Evolutionary conservation across 139 green algal species (phyloP).

Genomic region (Dunaliella primolecta): DNA sequence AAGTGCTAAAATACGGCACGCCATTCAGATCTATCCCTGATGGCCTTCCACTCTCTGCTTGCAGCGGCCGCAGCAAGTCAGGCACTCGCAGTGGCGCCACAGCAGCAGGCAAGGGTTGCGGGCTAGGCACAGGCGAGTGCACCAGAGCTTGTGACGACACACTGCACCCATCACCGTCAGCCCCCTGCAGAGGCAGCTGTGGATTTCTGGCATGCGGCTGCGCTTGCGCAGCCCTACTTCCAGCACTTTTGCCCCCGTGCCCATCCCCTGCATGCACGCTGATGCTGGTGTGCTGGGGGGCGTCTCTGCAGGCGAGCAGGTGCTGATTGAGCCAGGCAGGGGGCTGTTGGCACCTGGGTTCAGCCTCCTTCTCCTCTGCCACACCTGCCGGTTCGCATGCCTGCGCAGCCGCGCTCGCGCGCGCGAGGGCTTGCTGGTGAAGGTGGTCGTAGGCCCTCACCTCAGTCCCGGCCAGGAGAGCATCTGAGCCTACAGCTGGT

Average conservation of each 20-base stretch:
- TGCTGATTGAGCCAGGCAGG: background rate
- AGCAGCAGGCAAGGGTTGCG: background rate
- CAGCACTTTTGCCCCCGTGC: too few relatives aligned
- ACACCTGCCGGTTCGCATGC: too few relatives aligned
- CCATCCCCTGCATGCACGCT: too few relatives aligned
- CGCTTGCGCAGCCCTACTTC: too few relatives aligned
- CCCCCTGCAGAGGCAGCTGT: background rate
- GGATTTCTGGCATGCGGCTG: too few relatives aligned
- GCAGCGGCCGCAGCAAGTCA: background rate
- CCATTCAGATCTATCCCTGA: background rate
- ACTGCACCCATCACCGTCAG: background rate
- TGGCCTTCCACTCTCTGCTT: background rate
- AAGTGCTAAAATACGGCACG: background rate
- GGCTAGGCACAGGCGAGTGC: background rate
- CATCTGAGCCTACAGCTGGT: background rate
- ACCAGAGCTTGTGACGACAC: background rate
- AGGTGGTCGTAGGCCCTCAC: too few relatives aligned
- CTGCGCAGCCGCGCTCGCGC: too few relatives aligned
- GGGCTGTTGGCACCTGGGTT: background rate
- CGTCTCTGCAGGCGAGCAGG: too few relatives aligned
- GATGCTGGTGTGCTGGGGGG: too few relatives aligned
- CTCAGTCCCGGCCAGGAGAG: background rate
- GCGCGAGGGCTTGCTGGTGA: too few relatives aligned
- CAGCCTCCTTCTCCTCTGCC: too few relatives aligned
- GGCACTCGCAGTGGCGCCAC: background rate